Evolutionary conservation across 2,329 filamentous ascomycete genomes (phyloP), one percentile per base, ranked within the genome.

Genomic region (Bipolaris bicolor): DNA sequence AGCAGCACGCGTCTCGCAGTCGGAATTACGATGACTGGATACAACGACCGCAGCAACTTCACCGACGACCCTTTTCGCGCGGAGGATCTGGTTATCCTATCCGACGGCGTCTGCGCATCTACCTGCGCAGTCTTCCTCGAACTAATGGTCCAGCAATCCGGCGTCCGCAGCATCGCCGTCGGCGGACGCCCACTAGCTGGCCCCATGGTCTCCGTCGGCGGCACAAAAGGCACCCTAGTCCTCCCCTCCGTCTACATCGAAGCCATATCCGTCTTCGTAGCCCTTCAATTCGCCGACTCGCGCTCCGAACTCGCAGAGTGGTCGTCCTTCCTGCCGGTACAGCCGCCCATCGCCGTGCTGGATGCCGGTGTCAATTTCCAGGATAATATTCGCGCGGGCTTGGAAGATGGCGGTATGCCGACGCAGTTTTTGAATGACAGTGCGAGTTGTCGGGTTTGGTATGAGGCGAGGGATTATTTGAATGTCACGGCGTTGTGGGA

Each of bases 401-500:
- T 68, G 1, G 74, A 76, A 52, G 51, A 47, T 0, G 70, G 65
- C 3, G 74, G 72, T 5, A 70, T 79, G 0, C 82, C 86, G 13
- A 72, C 83, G 15, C 87, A 90, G 63, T 89, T 88, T 65, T 73
- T 83, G 1, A 84, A 86, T 54, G 83, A 88, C 61, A 80, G 84
- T 1, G 83, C 87, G 0, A 83, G 86, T 62, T 89, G 86, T 62
- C 78, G 86, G 5, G 70, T 88, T 11, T 89, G 82, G 67, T 88
- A 84, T 58, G 86, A 86, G 2, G 68, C 78, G 15, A 71, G 78
- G 2, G 87, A 85, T 73, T 72, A 84, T 33, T 72, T 79, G 3
- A 79, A 86, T 55, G 79, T 83, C 1, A 78, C 77, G 1, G 76
- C 73, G n/a, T 66, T 85, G 33, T 89, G 87, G 86, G 76, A 74